Evolutionary conservation across 345 rosid species (phyloP), one percentile per base, ranked within the genome.

Genomic region (Syzygium aromaticum): DNA sequence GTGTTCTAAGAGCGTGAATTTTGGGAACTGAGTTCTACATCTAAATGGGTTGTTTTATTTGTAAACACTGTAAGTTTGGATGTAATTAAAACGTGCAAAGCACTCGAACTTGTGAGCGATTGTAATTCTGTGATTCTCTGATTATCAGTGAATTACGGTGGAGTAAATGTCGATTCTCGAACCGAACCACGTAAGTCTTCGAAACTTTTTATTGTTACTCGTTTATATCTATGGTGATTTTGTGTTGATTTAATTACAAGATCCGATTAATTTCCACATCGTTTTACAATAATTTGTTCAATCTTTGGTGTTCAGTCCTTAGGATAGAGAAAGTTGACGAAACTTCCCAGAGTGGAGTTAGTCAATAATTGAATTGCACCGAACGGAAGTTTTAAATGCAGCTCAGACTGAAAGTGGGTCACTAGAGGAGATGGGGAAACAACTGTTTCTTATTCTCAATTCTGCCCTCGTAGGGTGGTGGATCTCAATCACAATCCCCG

Each of bases 161-260:
- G 46, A 43, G 0, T 53, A 53, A 0, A 2, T 53, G 19, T 53
- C 7, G 22, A 17, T 17, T 53, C 19, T 53, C 0, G 0, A 3
- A 53, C 22, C 1, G 3, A 17, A 17, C 1, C 22, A 17, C 3
- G 1, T 0, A 53, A 53, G 17, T 53, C 56, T 17, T 40, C 6
- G 6, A 3, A 40, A 40, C 3, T 53, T 21, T 53, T 53, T 1
- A 53, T 53, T 53, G 3, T 12, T 17, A 5, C 56, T 53, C 56
- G 1, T 53, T 53, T 5, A 53, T 53, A 4, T 53, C 7, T 3
- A 2, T 1, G 8, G 56, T 17, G 22, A 17, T 53, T 53, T 53
- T 8, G 3, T 21, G 7, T 53, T 53, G 2, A 53, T 53, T 17
- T 53, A 53, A 53, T 53, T 53, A 6, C 54, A 6, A 53, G 1